phyloP scores from a whole-genome alignment of 495 filamentous ascomycete genomes.

The Aspergillus baeticus region DNA sequence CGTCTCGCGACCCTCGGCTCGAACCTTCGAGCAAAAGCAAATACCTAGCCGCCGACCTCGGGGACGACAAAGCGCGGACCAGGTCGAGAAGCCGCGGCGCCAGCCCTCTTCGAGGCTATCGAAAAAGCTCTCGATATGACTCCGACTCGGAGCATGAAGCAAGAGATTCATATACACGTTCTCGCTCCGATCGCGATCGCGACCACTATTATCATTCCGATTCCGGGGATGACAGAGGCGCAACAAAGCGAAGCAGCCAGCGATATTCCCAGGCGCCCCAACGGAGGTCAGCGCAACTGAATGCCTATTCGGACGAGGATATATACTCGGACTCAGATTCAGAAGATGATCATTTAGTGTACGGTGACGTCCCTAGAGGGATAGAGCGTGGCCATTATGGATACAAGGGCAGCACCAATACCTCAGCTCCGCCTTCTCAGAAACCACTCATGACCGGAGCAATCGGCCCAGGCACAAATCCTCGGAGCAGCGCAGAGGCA shows the following conservation, averaged over 20 bases:
- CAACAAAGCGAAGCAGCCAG: constrained; percentile 20
- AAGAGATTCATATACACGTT: constrained; percentile 19
- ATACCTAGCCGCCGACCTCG: constrained; percentile 25
- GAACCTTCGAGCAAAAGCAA: constrained; percentile 22
- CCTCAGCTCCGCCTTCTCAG: constrained; percentile 7
- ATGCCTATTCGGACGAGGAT: constrained; percentile 34
- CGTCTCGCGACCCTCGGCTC: constrained; percentile 46
- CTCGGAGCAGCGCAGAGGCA: constrained; percentile 8
- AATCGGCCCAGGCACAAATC: constrained; percentile 3
- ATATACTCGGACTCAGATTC: constrained; percentile 43
- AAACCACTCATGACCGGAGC: constrained; percentile 19
- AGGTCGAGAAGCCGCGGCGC: constrained; percentile 22
- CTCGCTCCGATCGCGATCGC: constrained; percentile 27
- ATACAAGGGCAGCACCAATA: constrained; percentile 8
- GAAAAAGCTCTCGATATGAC: constrained; percentile 40
- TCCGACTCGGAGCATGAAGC: constrained; percentile 48
- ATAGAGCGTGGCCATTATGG: constrained; percentile 19
- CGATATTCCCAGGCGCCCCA: constrained; percentile 25
- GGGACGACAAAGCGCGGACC: constrained; percentile 19
- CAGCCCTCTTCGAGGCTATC: constrained; percentile 30
- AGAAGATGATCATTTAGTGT: constrained; percentile 39
- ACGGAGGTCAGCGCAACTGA: constrained; percentile 26
- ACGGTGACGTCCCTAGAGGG: constrained; percentile 29
- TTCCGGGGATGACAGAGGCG: constrained; percentile 14
- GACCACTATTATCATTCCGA: constrained; percentile 39